Percentiles rank a stretch among this genome's conserved stretches.
These are phyloP conservation scores for Penicillium atrosanguineum DNA, from an alignment of 495 filamentous ascomycete genomes.

Conservation along the genomic window DNA sequence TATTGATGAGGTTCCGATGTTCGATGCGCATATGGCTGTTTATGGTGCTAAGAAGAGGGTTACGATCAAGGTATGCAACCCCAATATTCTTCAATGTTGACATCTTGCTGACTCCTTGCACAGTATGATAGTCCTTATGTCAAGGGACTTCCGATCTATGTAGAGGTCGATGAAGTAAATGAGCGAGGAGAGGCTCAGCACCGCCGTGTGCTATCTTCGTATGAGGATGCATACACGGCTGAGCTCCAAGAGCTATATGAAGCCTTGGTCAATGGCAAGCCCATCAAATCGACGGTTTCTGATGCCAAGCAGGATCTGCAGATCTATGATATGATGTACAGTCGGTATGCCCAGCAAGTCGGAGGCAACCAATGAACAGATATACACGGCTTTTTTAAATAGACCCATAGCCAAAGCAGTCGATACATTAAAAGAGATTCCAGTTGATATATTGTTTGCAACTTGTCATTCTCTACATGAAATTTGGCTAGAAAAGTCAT, in stretches of 20 bases:
- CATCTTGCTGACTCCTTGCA: constrained; percentile 14
- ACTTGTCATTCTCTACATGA: constrained; percentile 20
- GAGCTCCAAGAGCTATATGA: constrained; percentile 45
- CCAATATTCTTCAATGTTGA: not conserved
- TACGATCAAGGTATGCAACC: constrained; percentile 6
- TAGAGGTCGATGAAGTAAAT: constrained; percentile 41
- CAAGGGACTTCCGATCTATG: constrained; percentile 48
- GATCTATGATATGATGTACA: constrained; percentile 32
- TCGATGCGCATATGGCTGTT: constrained; percentile 49
- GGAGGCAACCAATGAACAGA: not conserved
- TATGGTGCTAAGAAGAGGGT: constrained; percentile 40
- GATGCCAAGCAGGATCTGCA: constrained; percentile 47
- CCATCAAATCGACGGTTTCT: constrained; percentile 42
- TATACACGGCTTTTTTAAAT: not conserved
- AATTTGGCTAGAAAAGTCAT: not conserved
- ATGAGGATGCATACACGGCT: constrained; percentile 51
- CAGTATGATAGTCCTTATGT: constrained; percentile 51
- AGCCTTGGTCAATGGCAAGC: constrained; percentile 33
- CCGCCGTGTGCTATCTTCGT: constrained; percentile 32
- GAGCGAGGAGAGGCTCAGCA: constrained; percentile 29
- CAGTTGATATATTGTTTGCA: constrained; percentile 16
- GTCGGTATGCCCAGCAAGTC: not conserved
- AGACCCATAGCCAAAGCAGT: not conserved
- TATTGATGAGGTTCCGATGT: constrained; percentile 23
- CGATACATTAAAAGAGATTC: not conserved